Conservation (phyloP, 2,329 filamentous ascomycete species). For the Rhinocladiella similis region DNA sequence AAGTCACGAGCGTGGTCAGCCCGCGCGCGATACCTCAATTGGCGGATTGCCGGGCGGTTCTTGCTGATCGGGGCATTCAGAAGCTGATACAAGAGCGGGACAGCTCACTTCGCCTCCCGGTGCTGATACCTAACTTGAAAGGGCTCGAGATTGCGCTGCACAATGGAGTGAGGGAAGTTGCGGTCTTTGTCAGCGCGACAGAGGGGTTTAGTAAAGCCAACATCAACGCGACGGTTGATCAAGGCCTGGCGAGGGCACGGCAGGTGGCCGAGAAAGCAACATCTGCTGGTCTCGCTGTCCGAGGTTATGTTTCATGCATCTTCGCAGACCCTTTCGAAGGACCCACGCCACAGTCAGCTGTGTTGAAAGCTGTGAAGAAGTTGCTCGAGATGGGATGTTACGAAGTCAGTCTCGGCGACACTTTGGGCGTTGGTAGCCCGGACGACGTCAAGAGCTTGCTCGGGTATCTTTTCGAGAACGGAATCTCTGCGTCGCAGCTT, state of each 20-base stretch:
- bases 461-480: slow-evolving; percentile 39
- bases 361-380: slow-evolving; percentile 53
- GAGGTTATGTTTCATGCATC: slow-evolving; percentile 42
- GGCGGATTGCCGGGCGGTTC: slow-evolving; percentile 35
- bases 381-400: slow-evolving; percentile 85
- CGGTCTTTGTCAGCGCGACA: slow-evolving; percentile 44
- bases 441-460: slow-evolving; percentile 36
- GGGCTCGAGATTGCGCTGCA: slow-evolving; percentile 58
- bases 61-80: slow-evolving; percentile 8
- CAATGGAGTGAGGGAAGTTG: slow-evolving; percentile 39
- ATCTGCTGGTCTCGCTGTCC: slow-evolving; percentile 33
- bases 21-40: slow-evolving; percentile 72
- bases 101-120: slow-evolving; percentile 34
- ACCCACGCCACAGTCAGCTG: slow-evolving; percentile 51
- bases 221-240: slow-evolving; percentile 42
- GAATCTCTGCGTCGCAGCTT: slow-evolving; percentile 68
- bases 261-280: slow-evolving; percentile 35
- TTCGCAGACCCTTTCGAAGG: slow-evolving; percentile 52
- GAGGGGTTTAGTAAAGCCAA: slow-evolving; percentile 46
- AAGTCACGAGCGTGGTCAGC: not conserved
- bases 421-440: slow-evolving; percentile 80
- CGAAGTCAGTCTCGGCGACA: slow-evolving; percentile 87
- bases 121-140: slow-evolving; percentile 43
- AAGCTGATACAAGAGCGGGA: not conserved
- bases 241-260: slow-evolving; percentile 38